Base-by-base conservation (phyloP, 805 yeast genomes). In the Saturnispora dispora region DNA sequence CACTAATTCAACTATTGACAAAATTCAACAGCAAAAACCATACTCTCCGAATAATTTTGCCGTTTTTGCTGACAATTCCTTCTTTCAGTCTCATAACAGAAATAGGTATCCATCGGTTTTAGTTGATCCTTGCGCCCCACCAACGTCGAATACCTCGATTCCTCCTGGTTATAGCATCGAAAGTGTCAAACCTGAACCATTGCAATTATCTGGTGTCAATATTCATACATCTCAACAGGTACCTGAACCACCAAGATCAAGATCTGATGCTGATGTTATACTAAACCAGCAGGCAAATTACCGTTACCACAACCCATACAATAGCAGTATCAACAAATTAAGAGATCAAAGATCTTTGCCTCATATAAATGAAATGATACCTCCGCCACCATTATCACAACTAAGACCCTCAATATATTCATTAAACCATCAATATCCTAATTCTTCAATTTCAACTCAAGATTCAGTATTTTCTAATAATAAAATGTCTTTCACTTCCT, bases 111-210 rank as follows among this genome's bases (percentile, higher is more conserved):
- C 79, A 4, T 75, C 79, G 10, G 63, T 76, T 37, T 67, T 74
- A 33, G 64, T 68, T 50, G 82, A 77, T 55, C 82, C 82, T 1
- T 65, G 76, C 51, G 76, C 77, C 2, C 73, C 77, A 1, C 73
- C 75, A 37, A 28, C 41, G 27, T 28, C 52, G 13, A 30, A 30
- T 11, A 30, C 33, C 15, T 30, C n/a, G n/a, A 30, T 30, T 13
- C 45, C n/a, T 27, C 20, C 40, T 48, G 50, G n/a, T 20, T 45
- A 33, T 47, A 40, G 45, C 36, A 23, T 25, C 17, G 46, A 35
- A 23, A 17, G 7, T 7, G 15, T 33, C 10, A 42, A 33, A n/a
- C 11, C 28, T 6, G 27, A 25, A 13, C 32, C n/a, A 40, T 18
- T 17, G 8, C 41, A 37, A 18, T 11, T 37, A 4, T 6, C 41